Base-by-base conservation (phyloP, 352 stramenopile species). In the Globisporangium abappressorium region DNA sequence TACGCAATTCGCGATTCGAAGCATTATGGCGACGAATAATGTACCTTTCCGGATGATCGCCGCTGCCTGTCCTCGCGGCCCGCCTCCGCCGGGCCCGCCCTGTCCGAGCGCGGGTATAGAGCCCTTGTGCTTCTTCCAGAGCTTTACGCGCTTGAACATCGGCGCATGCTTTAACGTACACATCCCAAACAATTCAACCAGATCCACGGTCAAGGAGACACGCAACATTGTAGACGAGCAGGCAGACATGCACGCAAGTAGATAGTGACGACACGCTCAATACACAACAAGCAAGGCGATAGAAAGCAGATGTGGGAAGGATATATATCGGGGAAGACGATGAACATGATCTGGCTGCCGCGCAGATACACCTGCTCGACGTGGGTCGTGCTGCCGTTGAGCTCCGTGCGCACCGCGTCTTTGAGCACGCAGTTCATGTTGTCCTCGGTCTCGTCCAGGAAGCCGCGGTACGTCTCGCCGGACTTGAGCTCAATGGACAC, bases 361-460 rank as follows among this genome's bases (percentile, higher is more conserved):
- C 88, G 86, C 47, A 96, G 55, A 62, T 94, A 96, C 30, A 96
- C 75, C 62, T 93, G 88, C 74, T 96, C 88, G 66, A 93, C 76
- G 46, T 88, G 79, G 26, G 80, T 84, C 22, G 80, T 92, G 66
- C 91, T 93, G 78, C 88, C 88, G 62, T 93, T 84, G 64, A 91
- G 76, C 65, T 94, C 82, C 11, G 85, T 96, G 69, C 82, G 82
- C 57, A 92, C 86, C n/a, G 82, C 88, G 70, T 96, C 88, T 62
- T 90, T 94, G 72, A 96, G 80, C 71, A 93, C 74, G 79, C 88
- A 96, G 75, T 96, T 96, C 88, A 96, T 96, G 76, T 94, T 96
- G 77, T 96, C 88, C 70, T 96, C 88, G 9, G 85, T 92, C 77
- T 96, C 88, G 75, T 94, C 85, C 62, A 96, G 72, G 72, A 87